A percentile compares a stretch with the other conserved stretches of the same genome.
These are phyloP conservation scores for Rauvolfia tetraphylla DNA, from an alignment of 257 asterid genomes.

Conservation along the genomic window DNA sequence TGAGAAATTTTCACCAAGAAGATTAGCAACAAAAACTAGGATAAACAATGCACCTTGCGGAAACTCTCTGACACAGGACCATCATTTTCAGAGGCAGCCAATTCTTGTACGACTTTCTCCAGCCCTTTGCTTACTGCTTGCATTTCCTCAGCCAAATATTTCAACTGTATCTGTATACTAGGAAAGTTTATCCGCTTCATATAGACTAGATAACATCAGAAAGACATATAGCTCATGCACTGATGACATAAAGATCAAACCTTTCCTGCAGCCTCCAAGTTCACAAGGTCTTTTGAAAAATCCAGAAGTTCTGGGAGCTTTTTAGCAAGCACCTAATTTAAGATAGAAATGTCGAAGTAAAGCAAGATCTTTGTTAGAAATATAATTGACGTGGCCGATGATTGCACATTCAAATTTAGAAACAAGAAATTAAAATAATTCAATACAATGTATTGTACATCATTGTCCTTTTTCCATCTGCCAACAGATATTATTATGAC, in stretches of 20 bases:
- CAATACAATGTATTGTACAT: neutral
- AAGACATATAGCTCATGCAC: neutral
- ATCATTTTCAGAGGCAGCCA: constrained; percentile 64
- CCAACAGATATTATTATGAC: neutral
- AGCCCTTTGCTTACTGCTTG: constrained; percentile 72
- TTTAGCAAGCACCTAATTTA: constrained; percentile 60
- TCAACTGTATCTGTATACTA: constrained; percentile 63
- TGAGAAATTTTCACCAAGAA: neutral
- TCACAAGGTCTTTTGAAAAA: constrained; percentile 58
- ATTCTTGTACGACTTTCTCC: constrained; percentile 66
- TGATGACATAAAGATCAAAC: constrained; percentile 23
- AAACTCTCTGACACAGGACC: constrained; percentile 63
- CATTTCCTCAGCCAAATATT: constrained; percentile 91
- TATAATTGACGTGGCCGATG: neutral
- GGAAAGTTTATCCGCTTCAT: constrained; percentile 10
- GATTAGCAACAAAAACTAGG: neutral
- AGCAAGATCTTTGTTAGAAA: neutral
- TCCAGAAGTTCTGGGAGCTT: constrained; percentile 70
- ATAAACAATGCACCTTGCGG: constrained; percentile 46
- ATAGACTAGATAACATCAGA: neutral
- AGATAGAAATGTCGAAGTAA: neutral
- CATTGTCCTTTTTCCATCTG: neutral
- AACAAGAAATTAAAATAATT: neutral
- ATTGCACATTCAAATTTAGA: neutral
- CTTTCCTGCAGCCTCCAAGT: constrained; percentile 80